phyloP scores from a whole-genome alignment of 2,329 filamentous ascomycete species.

The Fusarium sp. region DNA sequence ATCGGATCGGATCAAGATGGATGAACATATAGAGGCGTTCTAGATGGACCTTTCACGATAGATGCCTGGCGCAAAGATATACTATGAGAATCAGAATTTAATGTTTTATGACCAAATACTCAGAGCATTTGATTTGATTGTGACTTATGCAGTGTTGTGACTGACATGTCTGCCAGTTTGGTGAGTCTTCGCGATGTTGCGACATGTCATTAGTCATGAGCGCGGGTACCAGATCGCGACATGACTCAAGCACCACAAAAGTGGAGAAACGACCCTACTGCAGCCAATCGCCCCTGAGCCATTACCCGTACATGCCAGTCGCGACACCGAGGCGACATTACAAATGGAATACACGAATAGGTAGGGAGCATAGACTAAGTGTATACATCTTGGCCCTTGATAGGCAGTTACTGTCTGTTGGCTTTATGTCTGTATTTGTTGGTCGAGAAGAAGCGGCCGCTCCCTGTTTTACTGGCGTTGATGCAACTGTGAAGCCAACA shows the following conservation, averaged over 20 bases:
- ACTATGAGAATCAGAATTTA: conserved; percentile 17
- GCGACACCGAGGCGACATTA: too few species aligned
- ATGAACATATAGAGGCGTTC: neutral
- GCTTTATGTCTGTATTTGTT: too few species aligned
- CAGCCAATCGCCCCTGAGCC: too few species aligned
- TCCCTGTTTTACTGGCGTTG: too few species aligned
- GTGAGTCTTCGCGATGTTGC: neutral
- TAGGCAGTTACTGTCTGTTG: too few species aligned
- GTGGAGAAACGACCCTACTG: accelerated
- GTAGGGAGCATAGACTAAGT: too few species aligned
- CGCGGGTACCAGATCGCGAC: neutral
- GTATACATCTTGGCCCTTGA: too few species aligned
- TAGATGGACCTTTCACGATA: neutral
- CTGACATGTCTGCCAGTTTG: neutral
- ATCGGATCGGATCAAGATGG: neutral
- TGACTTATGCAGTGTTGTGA: neutral
- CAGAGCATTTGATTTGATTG: accelerated
- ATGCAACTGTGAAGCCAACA: too few species aligned
- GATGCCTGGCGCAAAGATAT: neutral
- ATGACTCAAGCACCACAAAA: neutral
- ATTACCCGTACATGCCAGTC: too few species aligned
- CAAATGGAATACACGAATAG: too few species aligned
- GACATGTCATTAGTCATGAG: neutral
- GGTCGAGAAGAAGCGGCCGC: too few species aligned
- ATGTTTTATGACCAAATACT: conserved; percentile 4